Evolutionary conservation across 2,329 filamentous ascomycete species (phyloP).

Genomic region (Epicoccum nigrum): DNA sequence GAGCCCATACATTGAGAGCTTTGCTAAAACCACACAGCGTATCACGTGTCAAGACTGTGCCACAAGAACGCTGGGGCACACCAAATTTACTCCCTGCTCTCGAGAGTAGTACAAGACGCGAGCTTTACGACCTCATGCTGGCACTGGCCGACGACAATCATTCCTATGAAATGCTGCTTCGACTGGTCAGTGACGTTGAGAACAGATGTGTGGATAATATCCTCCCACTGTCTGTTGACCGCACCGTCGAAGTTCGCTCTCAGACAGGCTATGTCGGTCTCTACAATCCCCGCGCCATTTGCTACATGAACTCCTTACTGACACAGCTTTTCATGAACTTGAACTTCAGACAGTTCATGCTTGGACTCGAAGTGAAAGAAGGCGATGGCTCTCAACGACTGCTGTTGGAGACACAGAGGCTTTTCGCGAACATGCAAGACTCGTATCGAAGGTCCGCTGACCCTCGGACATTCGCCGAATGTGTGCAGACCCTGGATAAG

Average conservation of each 20-base stretch:
- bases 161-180: slow-evolving; percentile 38
- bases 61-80: not conserved
- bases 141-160: slow-evolving; percentile 41
- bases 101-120: slow-evolving; percentile 43
- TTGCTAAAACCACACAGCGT: slow-evolving; percentile 1
- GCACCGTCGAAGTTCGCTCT: slow-evolving; percentile 71
- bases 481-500: slow-evolving; percentile 83
- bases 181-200: slow-evolving; percentile 30
- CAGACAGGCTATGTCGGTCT: slow-evolving; percentile 85
- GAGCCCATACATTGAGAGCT: not conserved
- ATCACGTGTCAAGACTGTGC: not conserved
- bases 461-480: slow-evolving; percentile 72
- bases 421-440: slow-evolving; percentile 88
- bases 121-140: slow-evolving; percentile 46
- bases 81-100: slow-evolving; percentile 37
- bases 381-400: slow-evolving; percentile 66
- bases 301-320: slow-evolving; percentile 93
- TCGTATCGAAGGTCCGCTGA: slow-evolving; percentile 76
- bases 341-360: slow-evolving; percentile 82
- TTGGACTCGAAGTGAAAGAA: slow-evolving; percentile 62
- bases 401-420: slow-evolving; percentile 75
- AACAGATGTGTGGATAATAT: slow-evolving; percentile 58
- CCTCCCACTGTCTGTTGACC: slow-evolving; percentile 65
- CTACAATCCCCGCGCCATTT: slow-evolving; percentile 93
- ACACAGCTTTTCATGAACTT: slow-evolving; percentile 97